phyloP scores from a whole-genome alignment of 768 basidiomycete species.

The Leccinum arenicola region DNA sequence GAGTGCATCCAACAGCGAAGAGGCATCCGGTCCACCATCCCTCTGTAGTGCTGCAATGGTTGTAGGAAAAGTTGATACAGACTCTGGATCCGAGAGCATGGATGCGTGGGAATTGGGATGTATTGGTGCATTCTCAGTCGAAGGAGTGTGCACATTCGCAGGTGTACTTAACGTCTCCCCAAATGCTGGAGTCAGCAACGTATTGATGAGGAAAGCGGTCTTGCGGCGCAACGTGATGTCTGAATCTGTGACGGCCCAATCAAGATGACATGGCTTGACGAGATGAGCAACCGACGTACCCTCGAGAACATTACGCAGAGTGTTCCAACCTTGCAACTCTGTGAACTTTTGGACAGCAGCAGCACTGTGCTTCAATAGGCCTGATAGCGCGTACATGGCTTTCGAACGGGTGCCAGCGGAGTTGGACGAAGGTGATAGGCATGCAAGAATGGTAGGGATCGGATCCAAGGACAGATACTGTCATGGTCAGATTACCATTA shows the following conservation, averaged over 20 bases:
- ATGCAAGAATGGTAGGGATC: constrained; percentile 57
- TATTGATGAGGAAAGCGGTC: constrained; percentile 69
- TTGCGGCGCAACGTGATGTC: constrained; percentile 78
- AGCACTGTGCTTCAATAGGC: constrained; percentile 73
- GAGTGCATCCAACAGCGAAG: constrained; percentile 45
- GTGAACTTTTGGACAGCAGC: constrained; percentile 58
- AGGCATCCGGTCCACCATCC: constrained; percentile 30
- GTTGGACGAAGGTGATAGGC: constrained; percentile 52
- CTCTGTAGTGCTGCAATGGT: constrained; percentile 47
- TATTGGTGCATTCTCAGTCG: constrained; percentile 36
- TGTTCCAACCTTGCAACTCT: constrained; percentile 58
- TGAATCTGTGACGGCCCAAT: constrained; percentile 50
- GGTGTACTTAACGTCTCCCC: constrained; percentile 7
- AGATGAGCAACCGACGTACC: constrained; percentile 37
- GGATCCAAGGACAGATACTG: constrained; percentile 69
- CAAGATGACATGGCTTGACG: constrained; percentile 5
- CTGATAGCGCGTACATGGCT: constrained; percentile 79
- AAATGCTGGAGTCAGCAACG: constrained; percentile 56
- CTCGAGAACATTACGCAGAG: constrained; percentile 55
- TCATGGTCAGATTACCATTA: not conserved
- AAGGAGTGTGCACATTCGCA: constrained; percentile 20
- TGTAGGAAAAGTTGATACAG: constrained; percentile 48
- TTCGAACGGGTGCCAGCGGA: constrained; percentile 66
- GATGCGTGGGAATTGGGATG: constrained; percentile 74
- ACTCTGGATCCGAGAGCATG: constrained; percentile 50